Base-by-base conservation (phyloP, 805 yeast species). In the Vanderwaltozyma tropicalis region DNA sequence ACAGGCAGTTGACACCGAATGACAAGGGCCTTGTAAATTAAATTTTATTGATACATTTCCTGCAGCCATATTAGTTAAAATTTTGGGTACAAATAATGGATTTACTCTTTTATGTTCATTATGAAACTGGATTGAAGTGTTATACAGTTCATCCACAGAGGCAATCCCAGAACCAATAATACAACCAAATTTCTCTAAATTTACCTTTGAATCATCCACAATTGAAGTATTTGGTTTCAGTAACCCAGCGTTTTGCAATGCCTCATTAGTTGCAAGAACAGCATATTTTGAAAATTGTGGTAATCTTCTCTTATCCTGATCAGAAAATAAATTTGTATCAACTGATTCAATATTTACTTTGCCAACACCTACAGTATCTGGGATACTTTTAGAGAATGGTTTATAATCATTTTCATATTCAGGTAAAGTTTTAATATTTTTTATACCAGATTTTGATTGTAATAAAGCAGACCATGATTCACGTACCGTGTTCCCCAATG, bases 121-220 rank as follows among this genome's bases (percentile, higher is more conserved):
- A 17, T 44, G 36, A 19, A 53, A 44, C 24, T 40, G 40, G 42
- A 74, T 74, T 2, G 67, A 64, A 12, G 74, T 67, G 1, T 85
- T 59, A 48, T 80, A 84, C 3, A 56, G 37, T 26, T 74, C 80
- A 49, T 76, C 76, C 34, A 89, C 69, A 2, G 94, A 83, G 0
- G 96, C 97, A 35, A 92, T 83, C 0, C 96, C 95, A 1, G 95
- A 79, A 1, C 97, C 98, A 8, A 89, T 73, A n/a, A 86, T 78
- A 2, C 84, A 87, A 2, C 96, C 94, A 3, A 50, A 45, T 22
- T 41, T 40, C 15, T 50, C 44, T 15, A 38, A 37, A 29, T 50
- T 37, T 3, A 42, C 37, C 21, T 30, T 19, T 13, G 31, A 16
- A 3, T 76, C 62, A 30, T 58, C 48, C 2, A 54, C 40, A 37